phyloP scores from a whole-genome alignment of 257 asterid species.

The Anisodus tanguticus region DNA sequence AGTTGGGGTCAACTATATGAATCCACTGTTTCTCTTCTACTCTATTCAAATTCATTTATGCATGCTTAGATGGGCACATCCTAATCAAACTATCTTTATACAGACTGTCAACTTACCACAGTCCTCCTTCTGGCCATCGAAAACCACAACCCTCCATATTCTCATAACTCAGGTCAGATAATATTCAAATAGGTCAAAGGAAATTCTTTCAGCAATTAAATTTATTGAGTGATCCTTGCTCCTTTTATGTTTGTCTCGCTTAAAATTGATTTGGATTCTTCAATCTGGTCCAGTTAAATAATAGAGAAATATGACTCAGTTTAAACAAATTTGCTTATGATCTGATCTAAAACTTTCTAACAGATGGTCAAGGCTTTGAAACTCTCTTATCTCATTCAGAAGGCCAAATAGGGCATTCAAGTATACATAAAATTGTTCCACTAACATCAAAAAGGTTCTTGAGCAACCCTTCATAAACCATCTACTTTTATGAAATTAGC shows the following conservation, averaged over 20 bases:
- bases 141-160: background rate
- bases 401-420: no score
- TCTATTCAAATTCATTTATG: background rate
- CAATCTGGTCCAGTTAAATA: background rate
- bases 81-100: background rate
- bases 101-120: background rate
- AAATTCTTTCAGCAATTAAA: background rate
- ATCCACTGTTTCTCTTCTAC: background rate
- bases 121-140: background rate
- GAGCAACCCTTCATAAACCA: no score
- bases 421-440: background rate
- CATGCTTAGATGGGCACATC: background rate
- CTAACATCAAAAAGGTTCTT: background rate
- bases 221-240: background rate
- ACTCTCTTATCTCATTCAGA: background rate
- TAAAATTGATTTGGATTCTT: background rate
- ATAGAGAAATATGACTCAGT: no score
- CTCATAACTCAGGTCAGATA: background rate
- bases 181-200: background rate
- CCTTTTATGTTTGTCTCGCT: background rate
- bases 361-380: background rate
- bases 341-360: background rate
- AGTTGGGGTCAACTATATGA: background rate
- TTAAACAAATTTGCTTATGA: background rate
- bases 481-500: background rate